Evolutionary conservation across 73 alveolate genomes (phyloP), one percentile per base, ranked within the genome.

Genomic region (Symbiodinium natans): DNA sequence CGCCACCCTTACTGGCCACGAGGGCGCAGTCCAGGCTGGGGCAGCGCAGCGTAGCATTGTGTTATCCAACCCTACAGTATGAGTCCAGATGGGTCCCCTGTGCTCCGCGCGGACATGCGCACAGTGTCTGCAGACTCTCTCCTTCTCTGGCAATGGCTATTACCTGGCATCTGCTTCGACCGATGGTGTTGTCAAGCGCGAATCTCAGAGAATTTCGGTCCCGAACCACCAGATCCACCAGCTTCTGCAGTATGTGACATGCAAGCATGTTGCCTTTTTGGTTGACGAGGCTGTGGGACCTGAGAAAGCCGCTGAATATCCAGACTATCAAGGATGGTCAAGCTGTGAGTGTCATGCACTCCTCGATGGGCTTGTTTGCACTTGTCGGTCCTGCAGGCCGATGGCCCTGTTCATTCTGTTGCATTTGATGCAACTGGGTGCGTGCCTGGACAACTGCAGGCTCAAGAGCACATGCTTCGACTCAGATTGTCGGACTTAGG

Each of bases 91-190:
- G n/a, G n/a, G n/a, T n/a, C n/a, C n/a, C n/a, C n/a, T n/a, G n/a
- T n/a, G n/a, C n/a, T n/a, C n/a, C n/a, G n/a, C n/a, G n/a, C n/a
- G n/a, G n/a, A n/a, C n/a, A n/a, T n/a, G n/a, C n/a, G n/a, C n/a
- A n/a, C n/a, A n/a, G n/a, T 19, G 86, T 63, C 23, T 40, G 74
- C 43, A 82, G 99, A 41, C 94, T 74, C 29, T 93, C 89, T 52
- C 99, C 39, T 82, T 93, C 99, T 83, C 94, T 10, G 99, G 90
- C 33, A 93, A 93, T 33, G 99, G 99, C 54, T 93, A 93, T 71
- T 93, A 74, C 82, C 82, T 93, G 82, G 99, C 99, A 15, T 74
- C 94, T 19, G 92, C 80, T 6, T 82, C 99, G 27, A 40, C 46
- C 5, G 98, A 92, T 77, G 98, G 98, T 13, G 92, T 77, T 41